Base-by-base conservation (phyloP, 208 protist genomes). In the Endotrypanum monterogeii region DNA sequence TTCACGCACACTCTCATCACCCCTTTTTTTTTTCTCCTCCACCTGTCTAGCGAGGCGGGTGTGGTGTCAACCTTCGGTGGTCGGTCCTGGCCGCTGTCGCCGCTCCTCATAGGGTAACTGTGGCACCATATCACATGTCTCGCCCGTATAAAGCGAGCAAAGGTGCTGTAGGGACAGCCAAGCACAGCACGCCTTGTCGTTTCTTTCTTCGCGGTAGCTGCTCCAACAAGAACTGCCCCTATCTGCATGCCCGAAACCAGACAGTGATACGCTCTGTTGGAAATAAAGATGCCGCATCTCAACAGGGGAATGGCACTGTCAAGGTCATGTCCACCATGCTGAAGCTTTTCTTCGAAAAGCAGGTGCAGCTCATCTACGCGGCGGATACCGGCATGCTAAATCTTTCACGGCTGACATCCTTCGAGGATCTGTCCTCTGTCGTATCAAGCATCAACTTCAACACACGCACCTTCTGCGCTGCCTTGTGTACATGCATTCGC, bases 341-440 rank as follows among this genome's bases (percentile, higher is more conserved):
- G 70, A 93, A 88, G 73, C 87, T 97, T 12, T 91, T 97, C 44
- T 95, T 97, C 80, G 89, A 97, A 72, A 97, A 97, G 80, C 88
- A 95, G 67, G 82, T 88, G 67, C 48, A 75, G 25, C 67, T 54
- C 35, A 87, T 97, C 46, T 95, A 89, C 78, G 71, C 89, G 61
- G 80, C 84, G 6, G 74, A 86, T 11, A 72, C 55, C 5, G 83
- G 84, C 0, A 75, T 89, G 65, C 76, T 97, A 16, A 79, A 94
- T 71, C 78, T 97, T 39, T 87, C 81, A 5, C 61, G 79, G n/a
- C 74, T 97, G 39, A 57, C 72, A 1, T 30, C 74, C 16, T 80
- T 85, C 44, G 79, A 78, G 5, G 93, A 97, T 70, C 72, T 97
- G 9, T 65, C 73, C 41, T 65, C 83, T 50, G 88, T 95, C 6